Conservation (phyloP, 371 early-diverging fungal species). For the Cladochytrium tenue region DNA sequence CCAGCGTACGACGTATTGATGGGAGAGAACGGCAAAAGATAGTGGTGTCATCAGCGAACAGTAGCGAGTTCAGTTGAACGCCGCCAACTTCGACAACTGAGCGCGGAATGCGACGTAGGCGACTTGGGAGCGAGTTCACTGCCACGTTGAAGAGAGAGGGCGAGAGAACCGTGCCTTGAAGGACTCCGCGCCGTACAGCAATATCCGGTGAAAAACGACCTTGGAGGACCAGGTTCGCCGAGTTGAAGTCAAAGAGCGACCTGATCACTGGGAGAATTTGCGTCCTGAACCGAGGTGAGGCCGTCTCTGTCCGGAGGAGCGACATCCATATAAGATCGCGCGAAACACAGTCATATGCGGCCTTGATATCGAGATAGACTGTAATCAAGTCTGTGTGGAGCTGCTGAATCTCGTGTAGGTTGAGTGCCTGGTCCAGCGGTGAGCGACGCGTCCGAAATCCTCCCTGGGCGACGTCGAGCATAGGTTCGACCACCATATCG, state of each 20-base stretch:
- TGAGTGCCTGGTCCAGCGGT: constrained; percentile 9
- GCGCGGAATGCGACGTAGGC: not conserved
- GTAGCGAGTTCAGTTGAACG: constrained; percentile 6
- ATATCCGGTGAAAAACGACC: constrained; percentile 1
- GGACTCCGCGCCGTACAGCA: not conserved
- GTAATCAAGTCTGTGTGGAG: not conserved
- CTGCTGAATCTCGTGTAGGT: constrained; percentile 8
- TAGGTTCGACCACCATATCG: not conserved
- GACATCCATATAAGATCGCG: constrained; percentile 6
- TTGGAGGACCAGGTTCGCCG: not conserved
- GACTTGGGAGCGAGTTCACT: constrained; percentile 17
- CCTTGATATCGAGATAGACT: constrained; percentile 12
- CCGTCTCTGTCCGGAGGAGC: not conserved
- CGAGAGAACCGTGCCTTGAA: constrained; percentile 22
- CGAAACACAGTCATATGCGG: constrained; percentile 17
- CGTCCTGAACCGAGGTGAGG: not conserved
- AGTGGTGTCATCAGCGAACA: constrained; percentile 18
- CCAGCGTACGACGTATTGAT: not conserved
- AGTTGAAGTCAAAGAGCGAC: constrained; percentile 7
- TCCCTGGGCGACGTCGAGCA: constrained; percentile 9
- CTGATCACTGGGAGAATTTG: constrained; percentile 8
- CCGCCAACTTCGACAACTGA: not conserved
- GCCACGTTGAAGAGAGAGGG: constrained; percentile 17
- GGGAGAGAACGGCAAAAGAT: not conserved
- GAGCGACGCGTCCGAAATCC: constrained; percentile 9